These are phyloP conservation scores for Fagopyrum esculentum DNA, from an alignment of 148 eudicot species.

Conservation along the genomic window DNA sequence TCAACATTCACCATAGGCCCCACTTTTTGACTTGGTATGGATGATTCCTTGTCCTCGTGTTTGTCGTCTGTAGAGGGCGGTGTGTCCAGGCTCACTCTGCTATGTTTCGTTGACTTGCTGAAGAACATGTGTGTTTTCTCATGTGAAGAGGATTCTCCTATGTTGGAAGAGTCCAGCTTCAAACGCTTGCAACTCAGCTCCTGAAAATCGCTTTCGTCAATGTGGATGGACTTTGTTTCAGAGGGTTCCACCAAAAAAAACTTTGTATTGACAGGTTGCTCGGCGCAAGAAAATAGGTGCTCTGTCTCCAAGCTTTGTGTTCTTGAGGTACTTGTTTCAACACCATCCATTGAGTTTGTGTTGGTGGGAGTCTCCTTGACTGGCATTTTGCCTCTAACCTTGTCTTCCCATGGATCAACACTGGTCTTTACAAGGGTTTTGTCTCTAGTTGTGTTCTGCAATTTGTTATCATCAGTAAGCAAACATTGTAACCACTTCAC, in stretches of 20 bases:
- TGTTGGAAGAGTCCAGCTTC: slow-evolving; percentile 32
- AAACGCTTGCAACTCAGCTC: slow-evolving; percentile 64
- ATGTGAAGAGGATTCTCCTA: slow-evolving; percentile 36
- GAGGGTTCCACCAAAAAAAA: slow-evolving; percentile 3
- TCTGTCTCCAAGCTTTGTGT: slow-evolving; percentile 75
- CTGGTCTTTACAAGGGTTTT: slow-evolving; percentile 15
- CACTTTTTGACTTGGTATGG: slow-evolving; percentile 16
- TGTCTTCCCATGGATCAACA: slow-evolving; percentile 25
- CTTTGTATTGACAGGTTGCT: slow-evolving; percentile 5
- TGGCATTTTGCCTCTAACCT: slow-evolving; percentile 20
- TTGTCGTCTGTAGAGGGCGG: not conserved
- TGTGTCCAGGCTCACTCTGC: not conserved
- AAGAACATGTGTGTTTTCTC: slow-evolving; percentile 24
- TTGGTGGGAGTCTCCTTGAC: slow-evolving; percentile 34
- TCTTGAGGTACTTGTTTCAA: slow-evolving; percentile 50
- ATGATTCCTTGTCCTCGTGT: slow-evolving; percentile 18
- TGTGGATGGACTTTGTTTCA: slow-evolving; percentile 12
- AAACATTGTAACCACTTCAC: not conserved
- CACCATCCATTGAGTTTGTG: slow-evolving; percentile 36
- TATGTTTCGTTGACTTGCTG: not conserved
- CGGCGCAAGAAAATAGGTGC: slow-evolving; percentile 31
- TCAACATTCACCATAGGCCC: not conserved
- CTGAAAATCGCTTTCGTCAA: slow-evolving; percentile 13
- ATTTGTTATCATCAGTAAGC: not conserved
- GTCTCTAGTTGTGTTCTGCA: slow-evolving; percentile 24